Base-by-base conservation (phyloP, 2,329 filamentous ascomycete genomes). In the Lasiodiplodia citricola region DNA sequence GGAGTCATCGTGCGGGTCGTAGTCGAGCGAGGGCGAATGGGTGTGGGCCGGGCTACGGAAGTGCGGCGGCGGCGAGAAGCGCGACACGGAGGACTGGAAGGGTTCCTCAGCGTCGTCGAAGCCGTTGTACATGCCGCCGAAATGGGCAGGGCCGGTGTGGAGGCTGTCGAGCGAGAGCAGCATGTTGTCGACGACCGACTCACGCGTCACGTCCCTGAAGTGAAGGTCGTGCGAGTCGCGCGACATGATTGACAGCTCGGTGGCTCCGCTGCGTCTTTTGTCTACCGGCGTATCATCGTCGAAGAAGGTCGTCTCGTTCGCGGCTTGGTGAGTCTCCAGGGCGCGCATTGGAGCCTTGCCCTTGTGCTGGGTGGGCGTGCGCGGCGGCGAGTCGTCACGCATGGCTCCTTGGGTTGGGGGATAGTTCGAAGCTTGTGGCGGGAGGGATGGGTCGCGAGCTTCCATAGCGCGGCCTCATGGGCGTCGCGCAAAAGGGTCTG, bases 141-240 rank as follows among this genome's bases (percentile, higher is more conserved):
- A 69, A 21, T 70, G 70, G 57, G 69, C 66, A 3, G 78, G 78
- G 47, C 79, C 75, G 14, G 87, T 90, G 2, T 76, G 72, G 60
- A 80, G 75, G 79, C 95, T 92, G 80, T 97, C 95, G 72, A 99
- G 90, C 51, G 94, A 97, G 72, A 96, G 85, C 70, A 98, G 89
- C 91, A 99, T 96, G 80, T 97, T 97, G 80, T 96, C 92, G 70
- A 99, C 93, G 73, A 99, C 90, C 44, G 94, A 97, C 77, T 97
- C 93, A 73, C 95, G 90, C 51, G 92, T 93, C 71, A 92, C 89
- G 60, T 91, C 88, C 63, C 90, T 90, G 74, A 97, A 86, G 69
- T 92, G 94, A 71, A 97, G 86, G 79, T 97, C 94, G 84, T 97
- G 94, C 60, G 91, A 93, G 81, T 94, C 90, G 72, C 86, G 83